A percentile compares a stretch with the other conserved stretches of the same genome.
Evolutionary conservation across 1,139 yeast genomes (phyloP).

Genomic region (Nematodospora anomalae): DNA sequence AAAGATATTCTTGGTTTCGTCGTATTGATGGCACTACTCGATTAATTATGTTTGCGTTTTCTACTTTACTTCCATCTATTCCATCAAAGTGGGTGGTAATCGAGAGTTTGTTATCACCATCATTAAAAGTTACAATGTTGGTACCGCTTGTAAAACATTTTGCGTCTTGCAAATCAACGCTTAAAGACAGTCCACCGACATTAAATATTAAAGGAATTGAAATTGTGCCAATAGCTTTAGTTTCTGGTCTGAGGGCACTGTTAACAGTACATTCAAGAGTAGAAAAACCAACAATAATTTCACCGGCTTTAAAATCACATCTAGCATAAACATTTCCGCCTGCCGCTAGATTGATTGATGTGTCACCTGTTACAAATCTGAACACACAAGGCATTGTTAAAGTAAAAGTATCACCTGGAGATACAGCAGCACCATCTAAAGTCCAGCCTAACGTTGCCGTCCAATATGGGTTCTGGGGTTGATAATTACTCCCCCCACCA

Average conservation of each 20-base stretch:
- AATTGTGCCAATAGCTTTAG: conserved; percentile 14
- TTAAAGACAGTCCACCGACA: conserved; percentile 22
- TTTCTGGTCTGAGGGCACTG: conserved; percentile 7
- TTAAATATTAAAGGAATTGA: conserved; percentile 28
- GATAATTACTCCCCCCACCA: conserved; percentile 1
- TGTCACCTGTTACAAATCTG: conserved; percentile 21
- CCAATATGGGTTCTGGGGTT: conserved; percentile 26
- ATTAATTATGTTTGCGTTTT: no score
- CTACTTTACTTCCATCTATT: not conserved
- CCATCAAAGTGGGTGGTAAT: conserved; percentile 17
- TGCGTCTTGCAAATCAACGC: conserved; percentile 21
- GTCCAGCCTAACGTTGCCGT: conserved; percentile 24
- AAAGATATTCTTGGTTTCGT: conserved; percentile 14
- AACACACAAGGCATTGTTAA: conserved; percentile 27
- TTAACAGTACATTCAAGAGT: conserved; percentile 25
- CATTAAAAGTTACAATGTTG: conserved; percentile 28
- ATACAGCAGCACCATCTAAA: conserved; percentile 19
- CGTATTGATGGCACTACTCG: conserved; percentile 14
- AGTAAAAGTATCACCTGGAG: conserved; percentile 27
- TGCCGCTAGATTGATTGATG: conserved; percentile 17
- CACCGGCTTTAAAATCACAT: conserved; percentile 27
- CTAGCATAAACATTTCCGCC: conserved; percentile 30
- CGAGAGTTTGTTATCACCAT: conserved; percentile 24
- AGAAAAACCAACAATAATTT: conserved; percentile 22
- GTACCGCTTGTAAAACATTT: conserved; percentile 20